These are phyloP conservation scores for Persicaria tinctoria DNA, from an alignment of 148 eudicot species.

Conservation along the genomic window DNA sequence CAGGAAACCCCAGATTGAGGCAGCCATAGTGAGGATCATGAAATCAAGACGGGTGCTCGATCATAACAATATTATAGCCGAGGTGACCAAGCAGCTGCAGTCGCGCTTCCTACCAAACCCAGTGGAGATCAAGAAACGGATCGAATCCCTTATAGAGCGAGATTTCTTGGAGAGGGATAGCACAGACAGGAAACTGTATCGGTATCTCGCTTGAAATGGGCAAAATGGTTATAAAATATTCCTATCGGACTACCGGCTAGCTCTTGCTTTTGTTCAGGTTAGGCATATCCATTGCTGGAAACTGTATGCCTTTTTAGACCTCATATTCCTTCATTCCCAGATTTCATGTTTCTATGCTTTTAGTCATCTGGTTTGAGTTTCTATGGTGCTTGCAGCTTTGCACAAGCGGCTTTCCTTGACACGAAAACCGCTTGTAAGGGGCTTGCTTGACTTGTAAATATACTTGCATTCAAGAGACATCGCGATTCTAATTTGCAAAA, in stretches of 20 bases:
- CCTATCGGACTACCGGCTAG: background rate
- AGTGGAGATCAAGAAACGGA: slow-evolving; percentile 78
- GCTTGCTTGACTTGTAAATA: slow-evolving; percentile 6
- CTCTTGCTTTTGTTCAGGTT: slow-evolving; percentile 2
- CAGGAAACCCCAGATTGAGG: slow-evolving; percentile 86
- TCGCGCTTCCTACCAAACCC: slow-evolving; percentile 72
- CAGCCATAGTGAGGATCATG: slow-evolving; percentile 83
- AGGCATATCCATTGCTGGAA: background rate
- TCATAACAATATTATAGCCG: slow-evolving; percentile 72
- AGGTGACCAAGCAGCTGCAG: slow-evolving; percentile 79
- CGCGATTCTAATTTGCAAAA: no score
- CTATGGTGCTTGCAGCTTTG: background rate
- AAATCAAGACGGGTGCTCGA: slow-evolving; percentile 65
- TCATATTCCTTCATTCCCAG: background rate
- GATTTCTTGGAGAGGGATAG: slow-evolving; percentile 84
- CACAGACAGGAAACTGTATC: slow-evolving; percentile 53
- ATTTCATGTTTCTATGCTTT: background rate
- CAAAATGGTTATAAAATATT: no score
- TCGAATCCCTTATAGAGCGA: slow-evolving; percentile 77
- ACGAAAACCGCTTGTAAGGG: background rate
- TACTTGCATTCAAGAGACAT: background rate
- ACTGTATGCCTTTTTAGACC: background rate
- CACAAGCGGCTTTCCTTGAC: background rate
- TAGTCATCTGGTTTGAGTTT: slow-evolving; percentile 4
- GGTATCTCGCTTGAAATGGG: slow-evolving; percentile 54